Percentiles rank a stretch among this genome's conserved stretches.
phyloP scores from a whole-genome alignment of 2,329 filamentous ascomycete species.

The Knufia fluminis region DNA sequence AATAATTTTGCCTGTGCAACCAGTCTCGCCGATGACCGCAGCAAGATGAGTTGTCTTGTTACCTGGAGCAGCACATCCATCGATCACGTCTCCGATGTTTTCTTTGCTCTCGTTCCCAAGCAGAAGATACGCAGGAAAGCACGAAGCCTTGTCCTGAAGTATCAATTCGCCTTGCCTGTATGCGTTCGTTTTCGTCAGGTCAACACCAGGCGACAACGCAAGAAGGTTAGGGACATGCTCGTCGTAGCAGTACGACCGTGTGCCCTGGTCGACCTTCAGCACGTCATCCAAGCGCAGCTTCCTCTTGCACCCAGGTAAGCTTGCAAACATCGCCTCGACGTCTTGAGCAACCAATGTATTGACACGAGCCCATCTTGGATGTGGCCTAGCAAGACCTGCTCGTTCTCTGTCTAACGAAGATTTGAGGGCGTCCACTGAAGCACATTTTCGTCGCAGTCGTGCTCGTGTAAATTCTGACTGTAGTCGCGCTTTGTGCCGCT shows the following conservation, averaged over 20 bases:
- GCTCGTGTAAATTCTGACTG: slow-evolving; percentile 73
- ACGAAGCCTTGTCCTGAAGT: slow-evolving; percentile 92
- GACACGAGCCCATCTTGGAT: slow-evolving; percentile 86
- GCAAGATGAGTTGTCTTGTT: slow-evolving; percentile 96
- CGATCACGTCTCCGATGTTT: slow-evolving; percentile 61
- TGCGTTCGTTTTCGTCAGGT: slow-evolving; percentile 62
- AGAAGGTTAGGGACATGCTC: slow-evolving; percentile 73
- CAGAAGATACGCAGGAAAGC: slow-evolving; percentile 85
- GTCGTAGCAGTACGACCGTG: slow-evolving; percentile 56
- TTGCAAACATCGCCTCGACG: slow-evolving; percentile 61
- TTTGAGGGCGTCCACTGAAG: slow-evolving; percentile 56
- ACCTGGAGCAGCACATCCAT: slow-evolving; percentile 87
- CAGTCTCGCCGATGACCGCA: slow-evolving; percentile 49
- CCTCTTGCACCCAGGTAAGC: slow-evolving; percentile 55
- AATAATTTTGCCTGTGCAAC: slow-evolving; percentile 43
- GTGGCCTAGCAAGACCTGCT: slow-evolving; percentile 38
- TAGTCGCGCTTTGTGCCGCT: slow-evolving; percentile 72
- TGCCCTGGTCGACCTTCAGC: slow-evolving; percentile 30
- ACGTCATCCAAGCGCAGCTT: slow-evolving; percentile 51
- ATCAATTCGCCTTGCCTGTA: slow-evolving; percentile 74
- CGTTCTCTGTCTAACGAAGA: slow-evolving; percentile 28
- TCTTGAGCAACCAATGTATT: slow-evolving; percentile 69
- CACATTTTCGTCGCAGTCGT: slow-evolving; percentile 61
- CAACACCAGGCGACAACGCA: slow-evolving; percentile 61
- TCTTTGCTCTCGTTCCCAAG: slow-evolving; percentile 47